Base-by-base conservation (phyloP, 805 yeast species). In the Debaryomyces prosopidis region DNA sequence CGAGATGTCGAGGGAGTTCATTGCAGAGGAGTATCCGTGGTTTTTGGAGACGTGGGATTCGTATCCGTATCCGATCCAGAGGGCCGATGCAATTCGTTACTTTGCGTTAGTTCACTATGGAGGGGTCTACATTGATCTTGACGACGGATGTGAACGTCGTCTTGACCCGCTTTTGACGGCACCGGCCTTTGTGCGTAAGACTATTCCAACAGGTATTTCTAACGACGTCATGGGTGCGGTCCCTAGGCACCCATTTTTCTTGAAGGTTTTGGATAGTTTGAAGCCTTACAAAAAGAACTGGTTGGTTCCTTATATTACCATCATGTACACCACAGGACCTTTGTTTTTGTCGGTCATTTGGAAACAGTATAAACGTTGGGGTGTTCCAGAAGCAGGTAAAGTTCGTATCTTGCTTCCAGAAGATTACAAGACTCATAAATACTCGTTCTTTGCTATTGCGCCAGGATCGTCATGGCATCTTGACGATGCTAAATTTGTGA, bases 251-350 rank as follows among this genome's bases (percentile, higher is more conserved):
- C 96, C 96, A 3, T 88, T 90, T 67, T 89, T 88, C 70, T 63
- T 77, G 39, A 84, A 83, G 58, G 86, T 78, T 14, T 77, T 89
- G 48, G 85, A 84, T 49, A 78, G 78, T 39, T 72, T 91, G 48
- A 66, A 81, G 49, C 73, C 66, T 42, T 82, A 89, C 58, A 75
- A 78, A 53, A 62, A 69, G 38, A 85, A 87, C 65, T 89, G 95
- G 87, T 66, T 86, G 31, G 82, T 89, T 14, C 96, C 97, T 11
- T 91, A 91, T 68, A 71, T 90, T 49, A 89, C 97, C 28, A 89
- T 91, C 63, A 89, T 91, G 96, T 86, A 81, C 59, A 84, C 95
- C 10, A 91, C 97, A 0, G 97, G 97, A 10, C 97, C 97, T 0
- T 69, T 91, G 45, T 90, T 88, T 59, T 73, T 91, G 36, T 85